A percentile compares a stretch with the other conserved stretches of the same genome.
phyloP scores from a whole-genome alignment of 2,329 filamentous ascomycete species.

The Fusarium guadeloupense region DNA sequence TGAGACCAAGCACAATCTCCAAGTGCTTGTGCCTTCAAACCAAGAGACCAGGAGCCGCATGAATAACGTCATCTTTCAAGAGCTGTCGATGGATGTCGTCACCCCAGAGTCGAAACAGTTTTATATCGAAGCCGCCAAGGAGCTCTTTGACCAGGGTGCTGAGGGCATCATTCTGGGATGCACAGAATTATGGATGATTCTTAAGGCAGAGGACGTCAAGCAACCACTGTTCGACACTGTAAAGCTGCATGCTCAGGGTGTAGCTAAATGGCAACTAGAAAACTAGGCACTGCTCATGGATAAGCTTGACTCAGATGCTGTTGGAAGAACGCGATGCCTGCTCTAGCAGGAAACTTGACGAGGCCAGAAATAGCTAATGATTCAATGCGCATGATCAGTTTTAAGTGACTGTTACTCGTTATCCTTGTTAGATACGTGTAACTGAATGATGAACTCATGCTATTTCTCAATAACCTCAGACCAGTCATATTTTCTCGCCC shows the following conservation, averaged over 20 bases:
- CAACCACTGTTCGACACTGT: conserved; percentile 4
- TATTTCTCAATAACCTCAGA: no score
- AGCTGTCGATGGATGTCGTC: neutral
- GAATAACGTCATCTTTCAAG: conserved; percentile 7
- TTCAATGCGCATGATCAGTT: no score
- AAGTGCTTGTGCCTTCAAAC: neutral
- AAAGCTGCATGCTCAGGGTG: neutral
- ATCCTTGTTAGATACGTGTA: no score
- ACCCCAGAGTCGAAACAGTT: neutral
- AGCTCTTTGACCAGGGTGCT: neutral
- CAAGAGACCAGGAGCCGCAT: neutral
- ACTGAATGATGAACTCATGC: no score
- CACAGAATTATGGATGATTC: conserved; percentile 4
- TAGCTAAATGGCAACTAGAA: conserved; percentile 4
- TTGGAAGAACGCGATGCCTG: neutral
- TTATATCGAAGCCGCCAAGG: neutral
- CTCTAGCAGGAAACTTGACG: no score
- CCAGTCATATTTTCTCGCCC: no score
- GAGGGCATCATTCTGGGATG: conserved; percentile 3
- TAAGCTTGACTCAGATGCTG: neutral
- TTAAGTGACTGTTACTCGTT: no score
- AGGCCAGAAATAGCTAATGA: no score
- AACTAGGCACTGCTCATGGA: neutral
- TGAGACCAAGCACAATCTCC: neutral
- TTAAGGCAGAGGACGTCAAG: neutral